Evolutionary conservation across 2,329 filamentous ascomycete genomes (phyloP).

Genomic region (Ceratocystis destructans): DNA sequence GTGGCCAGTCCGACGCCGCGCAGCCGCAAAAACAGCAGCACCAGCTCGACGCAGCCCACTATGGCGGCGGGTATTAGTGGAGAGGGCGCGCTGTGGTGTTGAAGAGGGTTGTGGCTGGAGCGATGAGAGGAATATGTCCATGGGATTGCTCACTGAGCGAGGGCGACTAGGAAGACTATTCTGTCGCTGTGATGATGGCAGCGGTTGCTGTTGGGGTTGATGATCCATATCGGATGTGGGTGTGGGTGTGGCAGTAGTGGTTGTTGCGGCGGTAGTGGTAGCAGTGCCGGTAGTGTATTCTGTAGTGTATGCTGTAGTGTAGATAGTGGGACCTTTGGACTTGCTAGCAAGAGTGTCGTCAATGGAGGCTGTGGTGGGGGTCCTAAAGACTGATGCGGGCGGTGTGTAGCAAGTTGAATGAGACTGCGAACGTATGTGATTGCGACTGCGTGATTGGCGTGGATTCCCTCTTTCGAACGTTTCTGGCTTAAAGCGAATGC

Average conservation of each 20-base stretch:
- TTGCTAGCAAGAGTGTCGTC: background rate
- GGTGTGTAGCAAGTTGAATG: background rate
- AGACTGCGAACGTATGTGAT: background rate
- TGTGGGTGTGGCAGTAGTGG: background rate
- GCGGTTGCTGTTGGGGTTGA: background rate
- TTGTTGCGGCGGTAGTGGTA: background rate
- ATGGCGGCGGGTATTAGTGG: background rate
- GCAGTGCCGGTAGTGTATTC: background rate
- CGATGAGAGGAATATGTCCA: slow-evolving; percentile 1
- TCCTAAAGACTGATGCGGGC: background rate
- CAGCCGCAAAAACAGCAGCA: slow-evolving; percentile 14
- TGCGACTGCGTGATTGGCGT: background rate
- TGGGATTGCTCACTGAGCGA: background rate
- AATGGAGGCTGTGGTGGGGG: background rate
- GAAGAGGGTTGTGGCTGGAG: background rate
- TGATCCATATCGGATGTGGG: background rate
- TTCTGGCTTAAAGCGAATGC: slow-evolving; percentile 1
- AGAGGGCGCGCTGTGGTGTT: background rate
- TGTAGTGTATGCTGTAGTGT: background rate
- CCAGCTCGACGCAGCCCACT: slow-evolving; percentile 8
- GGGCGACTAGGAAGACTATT: background rate
- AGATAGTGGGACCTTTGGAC: background rate
- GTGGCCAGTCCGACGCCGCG: background rate
- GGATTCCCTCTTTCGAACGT: slow-evolving; percentile 2
- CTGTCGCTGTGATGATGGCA: background rate